phyloP scores from a whole-genome alignment of 192 early-diverging fungal species.

The Funneliformis geosporum region DNA sequence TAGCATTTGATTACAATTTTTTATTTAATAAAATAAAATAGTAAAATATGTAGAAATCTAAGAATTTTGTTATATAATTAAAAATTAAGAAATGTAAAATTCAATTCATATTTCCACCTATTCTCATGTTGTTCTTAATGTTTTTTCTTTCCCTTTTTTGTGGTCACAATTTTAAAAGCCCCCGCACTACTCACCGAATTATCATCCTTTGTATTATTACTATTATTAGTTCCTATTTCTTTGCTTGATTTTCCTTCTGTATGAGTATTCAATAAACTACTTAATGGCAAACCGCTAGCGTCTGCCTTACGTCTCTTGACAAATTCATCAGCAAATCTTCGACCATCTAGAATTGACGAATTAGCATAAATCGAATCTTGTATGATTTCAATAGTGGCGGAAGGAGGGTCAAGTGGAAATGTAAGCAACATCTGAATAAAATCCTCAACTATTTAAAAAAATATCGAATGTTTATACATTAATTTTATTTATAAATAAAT shows the following conservation, averaged over 20 bases:
- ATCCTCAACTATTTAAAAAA: slow-evolving; percentile 52
- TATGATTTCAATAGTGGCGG: slow-evolving; percentile 71
- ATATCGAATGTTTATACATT: not conserved
- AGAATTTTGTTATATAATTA: not conserved
- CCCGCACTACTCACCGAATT: slow-evolving; percentile 8
- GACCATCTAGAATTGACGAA: slow-evolving; percentile 70
- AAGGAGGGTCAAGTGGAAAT: slow-evolving; percentile 66
- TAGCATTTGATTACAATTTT: too few relatives aligned
- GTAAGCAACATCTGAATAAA: slow-evolving; percentile 77
- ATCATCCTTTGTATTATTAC: slow-evolving; percentile 29
- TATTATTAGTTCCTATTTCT: slow-evolving; percentile 33
- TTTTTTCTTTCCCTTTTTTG: slow-evolving; percentile 51
- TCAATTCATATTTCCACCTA: not conserved
- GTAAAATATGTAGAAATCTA: not conserved
- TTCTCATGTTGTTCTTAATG: not conserved
- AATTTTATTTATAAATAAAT: not conserved
- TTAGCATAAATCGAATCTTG: slow-evolving; percentile 76
- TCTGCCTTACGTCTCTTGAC: slow-evolving; percentile 74
- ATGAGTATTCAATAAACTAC: slow-evolving; percentile 20
- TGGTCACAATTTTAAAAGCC: slow-evolving; percentile 45
- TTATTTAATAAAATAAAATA: too few relatives aligned
- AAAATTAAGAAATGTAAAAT: not conserved
- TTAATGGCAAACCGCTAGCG: slow-evolving; percentile 43
- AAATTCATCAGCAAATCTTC: slow-evolving; percentile 79
- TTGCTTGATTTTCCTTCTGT: slow-evolving; percentile 33